These are phyloP conservation scores for Penicillium waksmanii DNA, from an alignment of 495 filamentous ascomycete genomes.

Conservation along the genomic window DNA sequence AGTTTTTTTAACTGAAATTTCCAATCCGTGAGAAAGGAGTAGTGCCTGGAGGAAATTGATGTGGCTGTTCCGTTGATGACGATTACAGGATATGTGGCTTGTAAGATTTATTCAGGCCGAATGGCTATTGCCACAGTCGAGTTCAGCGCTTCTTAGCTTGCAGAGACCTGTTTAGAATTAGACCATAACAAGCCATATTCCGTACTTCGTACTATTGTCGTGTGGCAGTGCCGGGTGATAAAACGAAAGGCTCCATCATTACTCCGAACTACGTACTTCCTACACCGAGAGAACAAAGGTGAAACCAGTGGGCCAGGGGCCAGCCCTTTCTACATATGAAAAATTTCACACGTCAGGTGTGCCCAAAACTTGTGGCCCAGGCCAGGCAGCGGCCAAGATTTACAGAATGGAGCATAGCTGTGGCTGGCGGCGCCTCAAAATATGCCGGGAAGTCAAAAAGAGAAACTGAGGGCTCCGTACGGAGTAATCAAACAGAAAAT, in stretches of 20 bases:
- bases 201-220: background rate
- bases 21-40: too few relatives aligned
- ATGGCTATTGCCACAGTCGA: background rate
- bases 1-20: too few relatives aligned
- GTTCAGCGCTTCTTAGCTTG: background rate
- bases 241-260: background rate
- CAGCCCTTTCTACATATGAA: background rate
- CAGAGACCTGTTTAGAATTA: background rate
- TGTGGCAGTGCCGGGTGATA: background rate
- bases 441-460: background rate
- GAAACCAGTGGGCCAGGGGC: background rate
- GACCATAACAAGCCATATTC: too few relatives aligned
- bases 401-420: conserved; percentile 8
- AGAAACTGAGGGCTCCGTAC: background rate
- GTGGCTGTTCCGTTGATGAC: background rate
- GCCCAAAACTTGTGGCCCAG: background rate
- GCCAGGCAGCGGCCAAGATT: conserved; percentile 6
- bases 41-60: too few relatives aligned
- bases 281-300: background rate
- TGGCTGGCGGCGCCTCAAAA: conserved; percentile 1
- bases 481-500: background rate
- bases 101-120: background rate
- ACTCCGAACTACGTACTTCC: too few relatives aligned
- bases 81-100: background rate
- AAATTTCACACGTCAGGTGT: conserved; percentile 1